Conservation (phyloP, 345 rosid species). For the Murraya koenigii region DNA sequence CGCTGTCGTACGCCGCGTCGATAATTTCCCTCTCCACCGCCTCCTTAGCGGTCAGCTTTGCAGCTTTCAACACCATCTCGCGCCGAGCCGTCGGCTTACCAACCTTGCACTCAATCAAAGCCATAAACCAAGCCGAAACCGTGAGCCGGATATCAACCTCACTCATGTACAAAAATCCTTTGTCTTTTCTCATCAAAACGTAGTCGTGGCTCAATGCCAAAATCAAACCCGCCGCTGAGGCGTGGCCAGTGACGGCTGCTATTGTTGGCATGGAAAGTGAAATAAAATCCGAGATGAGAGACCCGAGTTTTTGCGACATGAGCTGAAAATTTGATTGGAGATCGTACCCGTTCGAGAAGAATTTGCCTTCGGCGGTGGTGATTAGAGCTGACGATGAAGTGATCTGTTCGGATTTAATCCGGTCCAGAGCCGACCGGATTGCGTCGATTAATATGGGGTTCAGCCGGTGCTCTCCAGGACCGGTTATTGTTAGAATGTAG, state of each 20-base stretch:
- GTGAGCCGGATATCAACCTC: constrained; percentile 58
- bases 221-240: constrained; percentile 62
- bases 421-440: constrained; percentile 40
- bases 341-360: constrained; percentile 90
- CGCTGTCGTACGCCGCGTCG: constrained; percentile 49
- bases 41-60: constrained; percentile 47
- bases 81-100: constrained; percentile 40
- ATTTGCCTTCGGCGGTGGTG: constrained; percentile 66
- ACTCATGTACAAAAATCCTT: constrained; percentile 72
- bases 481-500: constrained; percentile 51
- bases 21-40: constrained; percentile 47
- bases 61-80: constrained; percentile 46
- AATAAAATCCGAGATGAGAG: constrained; percentile 49
- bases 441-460: constrained; percentile 44
- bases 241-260: constrained; percentile 74
- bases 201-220: constrained; percentile 68
- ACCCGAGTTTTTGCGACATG: constrained; percentile 40
- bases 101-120: constrained; percentile 35
- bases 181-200: constrained; percentile 55
- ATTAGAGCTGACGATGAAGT: constrained; percentile 49
- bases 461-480: constrained; percentile 62
- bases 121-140: constrained; percentile 43
- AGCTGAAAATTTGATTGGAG: constrained; percentile 31
- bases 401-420: constrained; percentile 38
- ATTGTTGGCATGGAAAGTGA: constrained; percentile 66